A percentile compares a stretch with the other conserved stretches of the same genome.
Evolutionary conservation across 2,329 filamentous ascomycete species (phyloP).

Genomic region (Nemania sp.): DNA sequence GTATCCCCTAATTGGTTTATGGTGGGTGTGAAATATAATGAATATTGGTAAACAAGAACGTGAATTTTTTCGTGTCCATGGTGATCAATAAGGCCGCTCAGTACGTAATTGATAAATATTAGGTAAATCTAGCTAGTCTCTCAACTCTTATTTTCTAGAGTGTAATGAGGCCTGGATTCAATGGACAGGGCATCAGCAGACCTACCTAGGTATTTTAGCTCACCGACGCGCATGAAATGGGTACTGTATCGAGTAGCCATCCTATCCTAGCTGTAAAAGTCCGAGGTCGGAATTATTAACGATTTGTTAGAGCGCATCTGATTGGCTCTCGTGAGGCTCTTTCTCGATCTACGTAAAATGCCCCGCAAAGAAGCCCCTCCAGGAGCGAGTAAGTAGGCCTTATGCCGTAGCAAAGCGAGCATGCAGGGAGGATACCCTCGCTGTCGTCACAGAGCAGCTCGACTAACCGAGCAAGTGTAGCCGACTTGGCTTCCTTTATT

Average conservation of each 20-base stretch:
- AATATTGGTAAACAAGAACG: background rate
- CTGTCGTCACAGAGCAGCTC: constrained; percentile 25
- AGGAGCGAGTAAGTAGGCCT: constrained; percentile 16
- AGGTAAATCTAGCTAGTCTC: background rate
- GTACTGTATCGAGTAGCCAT: background rate
- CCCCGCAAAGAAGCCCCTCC: constrained; percentile 30
- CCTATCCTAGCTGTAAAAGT: background rate
- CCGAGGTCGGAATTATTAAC: constrained; percentile 33
- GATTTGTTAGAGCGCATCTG: background rate
- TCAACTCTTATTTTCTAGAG: background rate
- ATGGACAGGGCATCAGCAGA: background rate
- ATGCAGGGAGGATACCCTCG: no score
- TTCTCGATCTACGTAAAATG: constrained; percentile 5
- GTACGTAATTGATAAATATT: background rate
- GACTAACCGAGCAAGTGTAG: constrained; percentile 29
- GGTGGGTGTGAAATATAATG: constrained; percentile 1
- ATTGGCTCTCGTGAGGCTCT: constrained; percentile 23
- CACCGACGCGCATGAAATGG: background rate
- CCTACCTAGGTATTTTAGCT: background rate
- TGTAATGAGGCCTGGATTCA: background rate
- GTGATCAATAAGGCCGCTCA: background rate
- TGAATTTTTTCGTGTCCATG: background rate
- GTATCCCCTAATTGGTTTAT: constrained; percentile 14
- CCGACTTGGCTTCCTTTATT: constrained; percentile 34
- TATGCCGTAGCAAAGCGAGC: constrained; percentile 44